Evolutionary conservation across 345 rosid genomes (phyloP).

Genomic region (Eucalyptus regnans): DNA sequence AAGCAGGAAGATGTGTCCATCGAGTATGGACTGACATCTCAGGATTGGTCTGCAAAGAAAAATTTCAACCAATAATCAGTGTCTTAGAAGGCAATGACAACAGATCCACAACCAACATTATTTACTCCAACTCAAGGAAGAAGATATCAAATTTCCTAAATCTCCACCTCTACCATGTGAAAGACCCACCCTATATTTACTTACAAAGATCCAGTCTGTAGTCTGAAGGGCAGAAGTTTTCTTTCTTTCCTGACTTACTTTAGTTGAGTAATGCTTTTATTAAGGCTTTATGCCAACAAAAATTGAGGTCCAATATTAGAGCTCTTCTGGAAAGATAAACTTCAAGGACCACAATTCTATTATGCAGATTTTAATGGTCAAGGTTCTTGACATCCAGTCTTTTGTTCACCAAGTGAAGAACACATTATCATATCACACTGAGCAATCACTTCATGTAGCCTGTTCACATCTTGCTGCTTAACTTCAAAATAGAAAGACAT

Average conservation of each 20-base stretch:
- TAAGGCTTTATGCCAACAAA: background rate
- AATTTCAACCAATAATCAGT: background rate
- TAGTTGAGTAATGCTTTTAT: background rate
- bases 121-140: background rate
- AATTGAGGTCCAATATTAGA: background rate
- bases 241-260: background rate
- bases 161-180: background rate
- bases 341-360: background rate
- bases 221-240: background rate
- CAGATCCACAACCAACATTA: background rate
- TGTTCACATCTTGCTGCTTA: background rate
- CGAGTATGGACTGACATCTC: conserved; percentile 69
- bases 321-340: background rate
- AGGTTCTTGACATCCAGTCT: background rate
- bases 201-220: background rate
- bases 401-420: background rate
- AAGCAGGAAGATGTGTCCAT: conserved; percentile 69
- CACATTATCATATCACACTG: background rate
- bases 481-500: background rate
- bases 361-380: background rate
- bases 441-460: background rate
- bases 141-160: background rate
- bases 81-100: background rate
- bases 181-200: background rate
- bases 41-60: conserved; percentile 45